A percentile compares a stretch with the other conserved stretches of the same genome.
phyloP scores from a whole-genome alignment of 1,284 basidiomycete species.

The Apiotrichum sp. region DNA sequence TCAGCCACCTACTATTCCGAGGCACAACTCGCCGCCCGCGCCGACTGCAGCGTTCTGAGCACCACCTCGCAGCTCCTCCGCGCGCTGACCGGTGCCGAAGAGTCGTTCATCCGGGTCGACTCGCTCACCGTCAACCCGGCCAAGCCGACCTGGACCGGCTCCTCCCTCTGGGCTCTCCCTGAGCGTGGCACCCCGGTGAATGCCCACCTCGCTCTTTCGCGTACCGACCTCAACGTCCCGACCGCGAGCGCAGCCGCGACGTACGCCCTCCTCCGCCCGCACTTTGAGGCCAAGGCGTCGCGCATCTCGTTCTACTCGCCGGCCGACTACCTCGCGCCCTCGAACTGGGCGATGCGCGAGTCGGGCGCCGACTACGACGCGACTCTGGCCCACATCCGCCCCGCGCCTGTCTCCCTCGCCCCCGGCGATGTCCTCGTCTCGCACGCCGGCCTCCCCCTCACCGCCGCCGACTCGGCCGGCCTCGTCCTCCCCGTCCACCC shows the following conservation, averaged over 20 bases:
- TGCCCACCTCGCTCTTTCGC: slow-evolving; percentile 35
- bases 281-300: slow-evolving; percentile 28
- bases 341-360: slow-evolving; percentile 30
- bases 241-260: slow-evolving; percentile 29
- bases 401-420: slow-evolving; percentile 20
- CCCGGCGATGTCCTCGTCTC: slow-evolving; percentile 39
- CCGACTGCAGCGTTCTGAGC: slow-evolving; percentile 32
- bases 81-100: slow-evolving; percentile 14
- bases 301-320: slow-evolving; percentile 38
- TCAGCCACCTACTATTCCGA: slow-evolving; percentile 29
- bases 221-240: slow-evolving; percentile 19
- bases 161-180: slow-evolving; percentile 15
- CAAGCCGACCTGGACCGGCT: slow-evolving; percentile 10
- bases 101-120: slow-evolving; percentile 26
- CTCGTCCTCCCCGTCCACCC: slow-evolving; percentile 33
- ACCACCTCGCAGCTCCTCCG: slow-evolving; percentile 25
- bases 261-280: slow-evolving; percentile 38
- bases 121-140: slow-evolving; percentile 7
- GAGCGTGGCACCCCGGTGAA: slow-evolving; percentile 21
- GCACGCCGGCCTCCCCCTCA: slow-evolving; percentile 26
- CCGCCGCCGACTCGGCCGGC: slow-evolving; percentile 8
- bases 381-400: slow-evolving; percentile 21
- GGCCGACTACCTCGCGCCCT: slow-evolving; percentile 27
- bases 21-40: slow-evolving; percentile 29
- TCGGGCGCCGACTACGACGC: slow-evolving; percentile 18